Evolutionary conservation across 2,329 filamentous ascomycete species (phyloP), one percentile per base, ranked within the genome.

Genomic region (Venturia oleaginea): DNA sequence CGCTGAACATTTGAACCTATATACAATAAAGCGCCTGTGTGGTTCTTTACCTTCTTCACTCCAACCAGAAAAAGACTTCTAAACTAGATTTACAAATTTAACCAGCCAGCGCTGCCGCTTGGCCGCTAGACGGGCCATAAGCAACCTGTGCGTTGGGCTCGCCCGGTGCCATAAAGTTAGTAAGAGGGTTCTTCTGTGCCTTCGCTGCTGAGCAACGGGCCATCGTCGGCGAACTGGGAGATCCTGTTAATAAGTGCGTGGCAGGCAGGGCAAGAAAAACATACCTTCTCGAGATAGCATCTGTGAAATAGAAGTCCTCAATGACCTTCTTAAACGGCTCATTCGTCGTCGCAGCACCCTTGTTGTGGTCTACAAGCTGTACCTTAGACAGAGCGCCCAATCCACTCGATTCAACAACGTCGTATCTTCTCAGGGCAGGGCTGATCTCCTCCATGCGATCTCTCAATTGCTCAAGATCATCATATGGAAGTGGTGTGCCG

Each of bases 221-320:
- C 94, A 99, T 99, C 65, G 94, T 99, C 62, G 94, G 92, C 67
- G 92, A 97, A 81, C 92, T 96, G 67, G 48, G 54, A 59, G 70
- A 65, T 66, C 66, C 68, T 55, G 42, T 66, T 40, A 65, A 34
- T 38, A 54, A 27, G 22, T 11, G 32, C 17, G 13, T 24, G 38
- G 27, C 22, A 63, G 61, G 40, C 38, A 63, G 32, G 54, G 19
- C 64, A 64, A 62, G 17, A 42, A 59, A 32, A 57, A 80, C 86
- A 77, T 81, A 94, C 91, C 91, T 97, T 84, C 94, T 88, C 46
- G 92, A 96, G 77, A 99, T 97, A 65, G 88, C 86, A 78, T 99
- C 93, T 76, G 94, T 99, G 79, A 97, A 96, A 81, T 92, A 99
- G 78, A 99, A 99, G 81, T 99, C 91, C 72, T 96, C 87, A 71